phyloP scores from a whole-genome alignment of 345 rosid genomes.

The Kandelia obovata region DNA sequence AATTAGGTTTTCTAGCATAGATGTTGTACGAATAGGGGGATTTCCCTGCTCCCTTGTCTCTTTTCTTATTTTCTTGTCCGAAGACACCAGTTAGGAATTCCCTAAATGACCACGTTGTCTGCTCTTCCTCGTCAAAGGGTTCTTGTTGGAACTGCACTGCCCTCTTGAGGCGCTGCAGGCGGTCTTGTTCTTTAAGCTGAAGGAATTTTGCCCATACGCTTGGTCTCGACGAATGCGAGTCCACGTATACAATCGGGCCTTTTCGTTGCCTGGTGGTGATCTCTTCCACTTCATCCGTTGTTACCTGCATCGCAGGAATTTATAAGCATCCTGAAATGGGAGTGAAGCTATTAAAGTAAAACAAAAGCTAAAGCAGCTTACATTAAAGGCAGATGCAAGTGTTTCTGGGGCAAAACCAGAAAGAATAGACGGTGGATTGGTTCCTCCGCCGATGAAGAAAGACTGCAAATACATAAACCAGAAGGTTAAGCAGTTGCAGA shows the following conservation, averaged over 20 bases:
- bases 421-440: constrained; percentile 52
- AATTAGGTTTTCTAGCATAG: constrained; percentile 44
- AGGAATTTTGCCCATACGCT: constrained; percentile 55
- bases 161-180: constrained; percentile 50
- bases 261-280: constrained; percentile 37
- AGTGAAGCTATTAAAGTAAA: background rate
- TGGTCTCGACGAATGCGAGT: constrained; percentile 35
- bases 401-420: constrained; percentile 61
- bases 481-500: background rate
- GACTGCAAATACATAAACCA: constrained; percentile 39
- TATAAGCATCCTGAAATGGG: background rate
- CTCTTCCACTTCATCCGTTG: constrained; percentile 37
- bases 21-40: constrained; percentile 66
- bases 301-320: constrained; percentile 36
- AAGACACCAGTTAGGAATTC: constrained; percentile 40
- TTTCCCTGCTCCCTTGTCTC: constrained; percentile 13
- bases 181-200: constrained; percentile 44
- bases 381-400: constrained; percentile 71
- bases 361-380: constrained; percentile 22
- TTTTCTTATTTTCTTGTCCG: constrained; percentile 15
- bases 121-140: constrained; percentile 21
- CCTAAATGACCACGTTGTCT: constrained; percentile 54
- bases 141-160: constrained; percentile 38
- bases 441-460: constrained; percentile 85
- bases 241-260: constrained; percentile 62